Conservation (phyloP, 2,329 filamentous ascomycete genomes). For the Ophiostoma himal-ulmi region DNA sequence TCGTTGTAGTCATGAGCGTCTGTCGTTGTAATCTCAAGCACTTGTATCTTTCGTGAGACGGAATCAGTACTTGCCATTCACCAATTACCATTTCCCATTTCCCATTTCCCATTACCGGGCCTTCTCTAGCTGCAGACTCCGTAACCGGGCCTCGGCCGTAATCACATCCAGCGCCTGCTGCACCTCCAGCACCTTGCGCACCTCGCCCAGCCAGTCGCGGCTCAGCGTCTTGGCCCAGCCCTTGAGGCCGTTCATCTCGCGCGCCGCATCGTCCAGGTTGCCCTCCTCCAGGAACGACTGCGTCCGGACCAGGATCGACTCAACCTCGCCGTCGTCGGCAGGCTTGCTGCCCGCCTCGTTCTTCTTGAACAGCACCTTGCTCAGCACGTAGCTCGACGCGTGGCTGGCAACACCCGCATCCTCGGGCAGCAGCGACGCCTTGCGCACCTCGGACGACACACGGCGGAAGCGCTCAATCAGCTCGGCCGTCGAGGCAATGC, state of each 20-base stretch:
- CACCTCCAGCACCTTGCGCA: slow-evolving; percentile 87
- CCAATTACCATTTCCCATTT: no score
- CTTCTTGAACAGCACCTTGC: slow-evolving; percentile 96
- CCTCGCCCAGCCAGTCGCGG: slow-evolving; percentile 88
- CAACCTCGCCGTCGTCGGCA: slow-evolving; percentile 56
- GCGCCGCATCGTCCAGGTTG: slow-evolving; percentile 79
- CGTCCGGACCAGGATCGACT: slow-evolving; percentile 84
- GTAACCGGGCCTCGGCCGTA: slow-evolving; percentile 79
- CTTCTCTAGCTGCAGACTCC: slow-evolving; percentile 79
- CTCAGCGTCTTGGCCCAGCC: slow-evolving; percentile 96
- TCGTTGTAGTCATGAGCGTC: not conserved
- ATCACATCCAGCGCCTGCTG: slow-evolving; percentile 95
- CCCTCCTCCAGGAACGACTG: slow-evolving; percentile 91
- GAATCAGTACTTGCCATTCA: not conserved
- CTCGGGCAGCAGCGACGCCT: slow-evolving; percentile 85
- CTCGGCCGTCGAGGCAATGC: slow-evolving; percentile 75
- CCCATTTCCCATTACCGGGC: slow-evolving; percentile 2
- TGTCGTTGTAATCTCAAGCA: not conserved
- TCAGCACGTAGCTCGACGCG: slow-evolving; percentile 80
- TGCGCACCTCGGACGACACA: slow-evolving; percentile 86
- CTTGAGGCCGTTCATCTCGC: slow-evolving; percentile 88
- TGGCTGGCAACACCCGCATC: slow-evolving; percentile 93
- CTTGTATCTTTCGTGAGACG: not conserved
- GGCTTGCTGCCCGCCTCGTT: slow-evolving; percentile 70
- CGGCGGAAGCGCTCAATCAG: slow-evolving; percentile 94